Base-by-base conservation (phyloP, 352 stramenopile species). In the Globisporangium polare region DNA sequence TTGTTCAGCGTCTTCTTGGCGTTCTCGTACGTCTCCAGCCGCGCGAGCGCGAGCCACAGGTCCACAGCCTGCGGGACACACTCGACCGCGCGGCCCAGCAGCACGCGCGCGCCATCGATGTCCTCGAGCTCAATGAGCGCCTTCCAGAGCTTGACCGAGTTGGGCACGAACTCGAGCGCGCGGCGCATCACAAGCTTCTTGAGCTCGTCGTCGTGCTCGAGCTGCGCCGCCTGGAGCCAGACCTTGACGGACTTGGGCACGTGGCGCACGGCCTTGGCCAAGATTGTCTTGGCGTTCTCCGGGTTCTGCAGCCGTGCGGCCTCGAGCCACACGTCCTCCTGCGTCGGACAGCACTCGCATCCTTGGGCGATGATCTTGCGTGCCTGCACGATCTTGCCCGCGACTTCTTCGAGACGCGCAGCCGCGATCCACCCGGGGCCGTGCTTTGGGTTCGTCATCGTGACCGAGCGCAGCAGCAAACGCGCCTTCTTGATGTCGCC, bases 251-350 rank as follows among this genome's bases (percentile, higher is more conserved):
- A 98, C 50, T 80, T 92, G 0, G 96, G 95, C 20, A 99, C 82
- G 37, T 96, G 80, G 31, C 88, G 79, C 10, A 99, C 94, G 10
- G 94, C 98, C 49, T 97, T 97, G 1, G 96, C 96, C 18, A 99
- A 69, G 68, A 99, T 97, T 4, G 83, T 97, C 72, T 99, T 99
- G 43, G 94, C 97, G 58, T 99, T 98, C 53, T 98, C 91, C 6
- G 86, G 78, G 35, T 92, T 97, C 74, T 99, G 93, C 43, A 99
- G 75, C 24, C 97, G 77, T 27, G 96, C 92, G 0, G 97, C 97
- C 76, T 99, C 98, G 15, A 99, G 78, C 98, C 97, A 99, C 15
- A 99, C 96, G 74, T 99, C 97, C 69, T 99, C 97, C 56, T 90
- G 94, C 0, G 92, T 95, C 1, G 97, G 90, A 75, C 97, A 99